A percentile compares a stretch with the other conserved stretches of the same genome.
Conservation (phyloP, 2,329 filamentous ascomycete species). For the Fusarium tuaranense region DNA sequence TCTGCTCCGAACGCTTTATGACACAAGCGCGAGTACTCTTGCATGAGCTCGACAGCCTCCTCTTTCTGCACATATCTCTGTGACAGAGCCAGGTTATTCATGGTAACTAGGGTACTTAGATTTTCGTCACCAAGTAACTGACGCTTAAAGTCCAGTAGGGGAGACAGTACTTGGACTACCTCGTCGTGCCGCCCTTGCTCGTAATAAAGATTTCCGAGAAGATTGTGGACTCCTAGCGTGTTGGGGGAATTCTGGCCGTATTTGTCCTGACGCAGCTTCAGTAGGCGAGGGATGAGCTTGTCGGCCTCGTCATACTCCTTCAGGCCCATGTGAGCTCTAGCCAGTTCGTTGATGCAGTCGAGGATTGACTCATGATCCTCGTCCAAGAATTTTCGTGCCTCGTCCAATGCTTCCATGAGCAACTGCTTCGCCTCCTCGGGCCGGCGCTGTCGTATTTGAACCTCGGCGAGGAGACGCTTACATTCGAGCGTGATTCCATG, state of each 20-base stretch:
- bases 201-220: background rate
- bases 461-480: background rate
- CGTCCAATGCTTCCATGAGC: background rate
- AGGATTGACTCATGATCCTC: background rate
- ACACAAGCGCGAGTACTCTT: background rate
- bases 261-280: background rate
- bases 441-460: background rate
- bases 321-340: fast-evolving
- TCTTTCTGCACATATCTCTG: background rate
- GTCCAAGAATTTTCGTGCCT: background rate
- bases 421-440: background rate
- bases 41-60: background rate
- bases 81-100: background rate
- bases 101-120: background rate
- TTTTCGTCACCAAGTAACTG: background rate
- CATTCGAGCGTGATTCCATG: background rate
- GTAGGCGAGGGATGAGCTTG: background rate
- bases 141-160: background rate
- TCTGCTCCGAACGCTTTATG: background rate
- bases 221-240: fast-evolving
- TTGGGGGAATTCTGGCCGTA: background rate
- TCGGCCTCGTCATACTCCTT: background rate
- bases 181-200: background rate
- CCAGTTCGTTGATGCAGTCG: background rate
- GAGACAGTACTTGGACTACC: background rate